These are phyloP conservation scores for Metarhizium robertsii DNA, from an alignment of 2,329 filamentous ascomycete species.

Conservation along the genomic window DNA sequence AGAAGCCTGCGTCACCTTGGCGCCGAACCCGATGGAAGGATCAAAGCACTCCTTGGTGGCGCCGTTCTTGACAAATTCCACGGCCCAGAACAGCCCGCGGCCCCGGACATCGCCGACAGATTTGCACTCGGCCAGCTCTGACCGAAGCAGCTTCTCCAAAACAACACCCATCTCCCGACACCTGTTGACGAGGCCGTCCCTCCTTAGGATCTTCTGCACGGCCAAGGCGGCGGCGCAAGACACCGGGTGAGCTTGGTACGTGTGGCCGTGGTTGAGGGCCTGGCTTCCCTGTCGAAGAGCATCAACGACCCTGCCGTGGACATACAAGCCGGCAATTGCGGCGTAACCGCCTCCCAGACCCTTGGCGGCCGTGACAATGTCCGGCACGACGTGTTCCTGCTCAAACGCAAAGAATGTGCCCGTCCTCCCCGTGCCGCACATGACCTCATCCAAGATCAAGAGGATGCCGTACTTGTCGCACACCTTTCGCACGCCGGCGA, in stretches of 20 bases:
- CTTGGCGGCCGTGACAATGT: slow-evolving; percentile 59
- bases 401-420: slow-evolving; percentile 56
- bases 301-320: slow-evolving; percentile 2
- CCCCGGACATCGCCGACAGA: slow-evolving; percentile 38
- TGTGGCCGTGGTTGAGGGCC: slow-evolving; percentile 14
- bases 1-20: too few species aligned
- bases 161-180: slow-evolving; percentile 23
- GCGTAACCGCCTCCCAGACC: slow-evolving; percentile 54
- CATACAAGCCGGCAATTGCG: slow-evolving; percentile 13
- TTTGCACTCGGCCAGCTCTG: slow-evolving; percentile 30
- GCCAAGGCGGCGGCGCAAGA: slow-evolving; percentile 12
- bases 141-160: slow-evolving; percentile 33
- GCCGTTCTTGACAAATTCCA: slow-evolving; percentile 35
- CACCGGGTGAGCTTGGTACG: slow-evolving; percentile 17
- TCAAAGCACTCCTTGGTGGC: slow-evolving; percentile 27
- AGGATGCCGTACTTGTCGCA: slow-evolving; percentile 30
- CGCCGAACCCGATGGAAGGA: slow-evolving; percentile 15
- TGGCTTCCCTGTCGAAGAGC: slow-evolving; percentile 1
- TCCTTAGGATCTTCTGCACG: slow-evolving; percentile 37
- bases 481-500: slow-evolving; percentile 17
- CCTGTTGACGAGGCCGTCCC: slow-evolving; percentile 50
- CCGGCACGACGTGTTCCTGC: slow-evolving; percentile 46
- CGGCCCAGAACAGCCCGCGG: slow-evolving; percentile 40
- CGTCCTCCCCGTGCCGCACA: slow-evolving; percentile 7
- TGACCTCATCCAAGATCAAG: slow-evolving; percentile 36